Evolutionary conservation across 148 eudicot species (phyloP).

Genomic region (Talinum fruticosum): DNA sequence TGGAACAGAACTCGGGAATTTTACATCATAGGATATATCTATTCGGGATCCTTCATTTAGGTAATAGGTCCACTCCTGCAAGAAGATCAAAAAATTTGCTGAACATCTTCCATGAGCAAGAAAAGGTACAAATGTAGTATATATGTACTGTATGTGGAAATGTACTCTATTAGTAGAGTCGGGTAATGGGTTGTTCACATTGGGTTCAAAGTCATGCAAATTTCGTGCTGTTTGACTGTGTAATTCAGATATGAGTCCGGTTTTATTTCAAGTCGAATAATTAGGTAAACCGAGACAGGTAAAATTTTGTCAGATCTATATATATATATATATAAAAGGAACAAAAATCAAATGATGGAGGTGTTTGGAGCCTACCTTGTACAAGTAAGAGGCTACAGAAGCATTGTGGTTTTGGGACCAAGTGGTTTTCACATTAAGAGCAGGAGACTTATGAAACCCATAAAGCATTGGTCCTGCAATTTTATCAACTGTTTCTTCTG

Average conservation of each 20-base stretch:
- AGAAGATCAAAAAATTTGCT: not conserved
- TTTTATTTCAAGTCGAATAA: not conserved
- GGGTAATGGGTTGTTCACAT: not conserved
- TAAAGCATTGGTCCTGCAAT: constrained; percentile 49
- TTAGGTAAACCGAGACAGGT: not conserved
- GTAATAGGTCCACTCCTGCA: constrained; percentile 56
- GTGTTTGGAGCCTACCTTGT: constrained; percentile 28
- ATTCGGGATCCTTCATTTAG: constrained; percentile 50
- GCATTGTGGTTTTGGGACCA: constrained; percentile 45
- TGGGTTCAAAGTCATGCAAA: not conserved
- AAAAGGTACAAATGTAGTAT: not conserved
- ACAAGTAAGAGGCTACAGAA: constrained; percentile 28
- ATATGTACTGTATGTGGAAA: not conserved
- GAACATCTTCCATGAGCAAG: not conserved
- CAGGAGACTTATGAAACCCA: constrained; percentile 57
- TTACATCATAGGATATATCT: constrained; percentile 44
- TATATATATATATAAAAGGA: not conserved
- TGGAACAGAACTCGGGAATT: constrained; percentile 33
- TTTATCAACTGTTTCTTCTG: constrained; percentile 35
- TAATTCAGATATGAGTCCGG: no score
- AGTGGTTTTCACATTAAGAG: constrained; percentile 47
- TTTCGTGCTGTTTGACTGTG: no score
- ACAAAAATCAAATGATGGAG: not conserved
- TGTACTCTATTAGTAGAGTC: not conserved
- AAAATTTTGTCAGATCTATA: not conserved